A percentile compares a stretch with the other conserved stretches of the same genome.
phyloP scores from a whole-genome alignment of 1,284 basidiomycete species.

The Melampsora occidentalis region DNA sequence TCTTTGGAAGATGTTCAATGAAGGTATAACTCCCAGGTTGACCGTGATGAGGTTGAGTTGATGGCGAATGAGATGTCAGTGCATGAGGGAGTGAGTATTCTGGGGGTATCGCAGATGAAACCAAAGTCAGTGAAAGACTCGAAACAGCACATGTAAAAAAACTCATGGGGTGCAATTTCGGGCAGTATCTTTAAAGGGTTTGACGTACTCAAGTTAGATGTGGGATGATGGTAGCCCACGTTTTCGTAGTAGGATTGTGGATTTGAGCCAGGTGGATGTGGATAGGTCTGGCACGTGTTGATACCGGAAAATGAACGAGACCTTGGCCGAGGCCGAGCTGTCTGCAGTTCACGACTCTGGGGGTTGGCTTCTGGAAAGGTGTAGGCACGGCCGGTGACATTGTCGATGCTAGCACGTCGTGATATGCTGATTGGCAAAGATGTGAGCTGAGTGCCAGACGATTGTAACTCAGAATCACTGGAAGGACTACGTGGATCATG shows the following conservation, averaged over 20 bases:
- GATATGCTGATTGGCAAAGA: neutral
- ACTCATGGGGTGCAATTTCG: too few species aligned
- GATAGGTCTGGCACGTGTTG: neutral
- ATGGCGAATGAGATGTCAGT: too few species aligned
- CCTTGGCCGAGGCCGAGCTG: neutral
- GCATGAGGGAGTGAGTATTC: too few species aligned
- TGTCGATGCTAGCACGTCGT: neutral
- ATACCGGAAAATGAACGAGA: neutral
- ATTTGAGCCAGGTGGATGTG: neutral
- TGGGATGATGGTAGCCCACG: neutral
- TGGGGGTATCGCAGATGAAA: too few species aligned
- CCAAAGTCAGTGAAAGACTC: too few species aligned
- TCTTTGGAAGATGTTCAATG: neutral
- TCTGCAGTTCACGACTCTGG: neutral
- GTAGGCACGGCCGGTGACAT: neutral
- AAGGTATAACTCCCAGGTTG: too few species aligned
- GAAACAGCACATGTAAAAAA: too few species aligned
- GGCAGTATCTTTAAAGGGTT: too few species aligned
- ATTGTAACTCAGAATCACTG: neutral
- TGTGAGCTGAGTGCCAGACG: neutral
- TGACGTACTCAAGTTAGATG: neutral
- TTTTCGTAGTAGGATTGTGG: neutral
- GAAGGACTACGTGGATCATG: neutral
- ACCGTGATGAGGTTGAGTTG: too few species aligned
- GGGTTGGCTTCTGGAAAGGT: neutral